Evolutionary conservation across 2,329 filamentous ascomycete species (phyloP), one percentile per base, ranked within the genome.

Genomic region (Ophiosphaerella korrae): DNA sequence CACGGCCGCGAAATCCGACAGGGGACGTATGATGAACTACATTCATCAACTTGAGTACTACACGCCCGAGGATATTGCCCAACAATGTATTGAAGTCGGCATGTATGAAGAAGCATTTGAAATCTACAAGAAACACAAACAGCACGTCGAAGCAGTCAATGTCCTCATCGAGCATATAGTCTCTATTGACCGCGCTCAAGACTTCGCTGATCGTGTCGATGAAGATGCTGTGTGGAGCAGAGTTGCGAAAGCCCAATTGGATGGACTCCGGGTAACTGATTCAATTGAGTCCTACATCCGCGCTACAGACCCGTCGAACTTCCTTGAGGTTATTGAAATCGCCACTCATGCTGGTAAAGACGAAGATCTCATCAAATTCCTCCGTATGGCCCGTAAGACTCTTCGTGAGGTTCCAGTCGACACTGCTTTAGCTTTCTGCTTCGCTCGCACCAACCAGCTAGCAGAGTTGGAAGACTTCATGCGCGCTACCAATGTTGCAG

Each of bases 271-370:
- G 53, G 88, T 99, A 26, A 86, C 87, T 44, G 94, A 99, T 77
- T 86, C 90, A 37, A 96, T 99, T 60, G 92, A 96, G 53, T 97
- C 94, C 0, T 99, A 99, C 77, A 96, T 99, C 73, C 93, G 93
- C 73, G 94, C 94, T 31, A 84, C 88, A 57, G 94, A 99, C 68
- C 89, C 95, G 31, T 89, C 87, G 64, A 99, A 99, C 80, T 95
- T 95, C 77, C 80, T 84, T 42, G 95, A 99, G 75, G 94, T 99
- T 52, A 97, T 99, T 58, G 94, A 99, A 74, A 94, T 91, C 61
- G 92, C 90, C 13, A 96, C 90, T 0, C 91, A 92, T 64, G 94
- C 95, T 52, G 94, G 93, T 64, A 99, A 99, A 82, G 93, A 97
- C 69, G 92, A 97, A 72, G 94, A 99, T 53, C 86, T 99, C 33